phyloP scores from a whole-genome alignment of 2,329 filamentous ascomycete species.

The Talaromyces sp. region DNA sequence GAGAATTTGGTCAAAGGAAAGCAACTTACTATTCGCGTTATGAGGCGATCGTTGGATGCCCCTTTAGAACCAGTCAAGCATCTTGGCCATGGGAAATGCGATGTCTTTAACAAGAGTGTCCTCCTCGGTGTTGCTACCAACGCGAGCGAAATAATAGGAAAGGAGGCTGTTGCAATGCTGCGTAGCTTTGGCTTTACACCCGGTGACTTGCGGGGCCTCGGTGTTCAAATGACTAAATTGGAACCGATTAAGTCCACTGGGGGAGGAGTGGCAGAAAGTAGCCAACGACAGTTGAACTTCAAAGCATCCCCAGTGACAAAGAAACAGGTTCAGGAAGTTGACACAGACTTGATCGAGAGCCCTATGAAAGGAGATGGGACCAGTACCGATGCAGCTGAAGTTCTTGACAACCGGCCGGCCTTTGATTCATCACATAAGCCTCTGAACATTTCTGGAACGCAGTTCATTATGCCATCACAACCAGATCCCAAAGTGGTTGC shows the following conservation, averaged over 20 bases:
- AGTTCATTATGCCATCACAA: conserved; percentile 82
- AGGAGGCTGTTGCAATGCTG: conserved; percentile 80
- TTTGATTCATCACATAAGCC: conserved; percentile 51
- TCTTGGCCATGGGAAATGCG: conserved; percentile 90
- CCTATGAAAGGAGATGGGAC: conserved; percentile 32
- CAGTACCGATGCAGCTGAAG: conserved; percentile 19
- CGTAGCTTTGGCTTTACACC: conserved; percentile 78
- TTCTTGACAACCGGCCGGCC: conserved; percentile 25
- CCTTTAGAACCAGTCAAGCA: conserved; percentile 90
- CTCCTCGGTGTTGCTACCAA: conserved; percentile 81
- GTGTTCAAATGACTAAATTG: conserved; percentile 88
- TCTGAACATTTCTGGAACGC: conserved; percentile 77
- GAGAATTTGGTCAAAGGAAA: conserved; percentile 83
- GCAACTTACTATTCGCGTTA: conserved; percentile 90
- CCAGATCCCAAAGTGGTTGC: conserved; percentile 76
- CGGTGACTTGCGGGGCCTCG: conserved; percentile 87
- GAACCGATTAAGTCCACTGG: conserved; percentile 65
- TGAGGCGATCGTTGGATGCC: conserved; percentile 80
- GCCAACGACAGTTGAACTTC: conserved; percentile 76
- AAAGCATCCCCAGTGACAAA: conserved; percentile 39
- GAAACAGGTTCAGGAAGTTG: conserved; percentile 20
- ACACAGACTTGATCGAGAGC: conserved; percentile 48
- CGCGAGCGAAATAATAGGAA: conserved; percentile 63
- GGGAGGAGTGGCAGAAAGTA: conserved; percentile 58
- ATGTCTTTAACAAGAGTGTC: conserved; percentile 85